phyloP scores from a whole-genome alignment of 768 basidiomycete species.

The Phaeotremella skinneri region DNA sequence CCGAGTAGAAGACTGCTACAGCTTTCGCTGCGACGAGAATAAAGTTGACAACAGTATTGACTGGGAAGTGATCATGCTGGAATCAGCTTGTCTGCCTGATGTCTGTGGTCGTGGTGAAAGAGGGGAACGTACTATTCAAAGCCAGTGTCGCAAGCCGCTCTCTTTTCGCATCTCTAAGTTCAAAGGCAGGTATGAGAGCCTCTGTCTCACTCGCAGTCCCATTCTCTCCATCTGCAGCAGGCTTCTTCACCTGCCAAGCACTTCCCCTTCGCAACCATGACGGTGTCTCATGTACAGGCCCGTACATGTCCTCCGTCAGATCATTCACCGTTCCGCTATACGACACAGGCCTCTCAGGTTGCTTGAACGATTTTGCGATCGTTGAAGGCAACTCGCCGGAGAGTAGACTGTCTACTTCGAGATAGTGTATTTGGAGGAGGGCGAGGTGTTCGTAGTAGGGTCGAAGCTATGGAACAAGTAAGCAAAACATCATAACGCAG shows the following conservation, averaged over 20 bases:
- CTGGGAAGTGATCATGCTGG: slow-evolving; percentile 14
- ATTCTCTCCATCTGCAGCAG: not conserved
- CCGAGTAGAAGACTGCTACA: slow-evolving; percentile 52
- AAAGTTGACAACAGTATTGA: slow-evolving; percentile 51
- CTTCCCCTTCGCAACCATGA: slow-evolving; percentile 7
- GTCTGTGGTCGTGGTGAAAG: not conserved
- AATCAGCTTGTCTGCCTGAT: not conserved
- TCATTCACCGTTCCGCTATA: slow-evolving; percentile 9
- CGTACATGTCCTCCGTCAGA: slow-evolving; percentile 11
- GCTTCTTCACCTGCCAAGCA: slow-evolving; percentile 6
- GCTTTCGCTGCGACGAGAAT: slow-evolving; percentile 52
- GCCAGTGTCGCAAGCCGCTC: slow-evolving; percentile 43
- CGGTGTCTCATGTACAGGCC: not conserved
- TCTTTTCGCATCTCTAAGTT: slow-evolving; percentile 36
- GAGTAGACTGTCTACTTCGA: slow-evolving; percentile 45
- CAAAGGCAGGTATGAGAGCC: slow-evolving; percentile 20
- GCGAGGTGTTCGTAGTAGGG: slow-evolving; percentile 47
- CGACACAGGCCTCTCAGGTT: slow-evolving; percentile 9
- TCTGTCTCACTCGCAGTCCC: slow-evolving; percentile 30
- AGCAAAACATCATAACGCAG: not conserved
- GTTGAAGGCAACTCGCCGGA: slow-evolving; percentile 41
- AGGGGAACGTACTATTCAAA: slow-evolving; percentile 38
- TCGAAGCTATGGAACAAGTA: slow-evolving; percentile 25
- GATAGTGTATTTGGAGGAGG: slow-evolving; percentile 35
- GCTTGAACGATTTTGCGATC: slow-evolving; percentile 42